A percentile compares a stretch with the other conserved stretches of the same genome.
phyloP scores from a whole-genome alignment of 2,329 filamentous ascomycete genomes.

The Claviceps cyperi region DNA sequence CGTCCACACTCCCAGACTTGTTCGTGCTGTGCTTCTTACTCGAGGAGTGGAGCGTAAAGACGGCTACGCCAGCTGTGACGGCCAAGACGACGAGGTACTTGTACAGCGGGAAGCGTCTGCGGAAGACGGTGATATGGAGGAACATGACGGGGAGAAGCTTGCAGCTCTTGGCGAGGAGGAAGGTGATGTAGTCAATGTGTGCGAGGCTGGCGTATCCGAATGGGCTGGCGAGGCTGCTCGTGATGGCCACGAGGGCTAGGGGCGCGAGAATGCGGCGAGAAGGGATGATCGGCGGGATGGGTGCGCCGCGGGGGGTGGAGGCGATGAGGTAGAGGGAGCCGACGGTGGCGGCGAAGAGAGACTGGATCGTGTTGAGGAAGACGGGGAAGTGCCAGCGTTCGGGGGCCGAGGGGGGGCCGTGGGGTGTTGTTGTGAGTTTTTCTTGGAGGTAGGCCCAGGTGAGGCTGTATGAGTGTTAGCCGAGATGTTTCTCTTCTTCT shows the following conservation, averaged over 20 bases:
- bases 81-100: conserved; percentile 90
- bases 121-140: conserved; percentile 84
- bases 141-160: conserved; percentile 99
- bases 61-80: conserved; percentile 82
- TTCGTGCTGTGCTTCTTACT: conserved; percentile 30
- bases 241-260: conserved; percentile 72
- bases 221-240: conserved; percentile 77
- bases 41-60: conserved; percentile 81
- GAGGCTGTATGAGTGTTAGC: conserved; percentile 36
- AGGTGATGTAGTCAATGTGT: conserved; percentile 96
- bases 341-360: conserved; percentile 68
- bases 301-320: conserved; percentile 34
- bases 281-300: conserved; percentile 58
- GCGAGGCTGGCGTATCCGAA: conserved; percentile 87
- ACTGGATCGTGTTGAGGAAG: conserved; percentile 93
- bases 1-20: conserved; percentile 21
- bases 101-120: conserved; percentile 78
- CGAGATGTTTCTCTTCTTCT: not conserved
- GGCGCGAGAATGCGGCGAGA: conserved; percentile 59
- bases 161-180: conserved; percentile 93
- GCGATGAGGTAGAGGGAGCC: conserved; percentile 67
- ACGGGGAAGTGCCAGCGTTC: conserved; percentile 87
- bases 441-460: conserved; percentile 97
- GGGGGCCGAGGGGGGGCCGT: conserved; percentile 47
- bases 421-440: conserved; percentile 84